Conservation (phyloP, 768 basidiomycete genomes). For the Termitomyces sp. region DNA sequence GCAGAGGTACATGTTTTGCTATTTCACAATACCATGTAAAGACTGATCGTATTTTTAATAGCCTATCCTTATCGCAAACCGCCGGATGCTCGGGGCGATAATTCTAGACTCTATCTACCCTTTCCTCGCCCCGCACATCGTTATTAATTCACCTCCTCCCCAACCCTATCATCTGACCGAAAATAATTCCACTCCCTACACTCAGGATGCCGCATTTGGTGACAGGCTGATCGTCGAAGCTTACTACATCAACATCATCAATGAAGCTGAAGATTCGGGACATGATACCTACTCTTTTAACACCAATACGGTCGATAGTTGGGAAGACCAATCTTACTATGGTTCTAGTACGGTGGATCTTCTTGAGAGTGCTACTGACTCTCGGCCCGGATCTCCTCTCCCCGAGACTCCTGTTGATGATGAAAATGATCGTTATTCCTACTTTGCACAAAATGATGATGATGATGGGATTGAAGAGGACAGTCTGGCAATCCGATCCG, state of each 20-base stretch:
- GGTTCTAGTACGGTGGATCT: conserved; percentile 9
- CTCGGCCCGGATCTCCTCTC: conserved; percentile 15
- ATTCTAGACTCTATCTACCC: conserved; percentile 41
- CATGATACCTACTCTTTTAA: background rate
- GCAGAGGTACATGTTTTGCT: conserved; percentile 33
- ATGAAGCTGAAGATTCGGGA: conserved; percentile 10
- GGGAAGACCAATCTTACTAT: background rate
- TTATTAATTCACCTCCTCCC: conserved; percentile 33
- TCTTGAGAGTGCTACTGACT: conserved; percentile 10
- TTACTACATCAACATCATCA: conserved; percentile 20
- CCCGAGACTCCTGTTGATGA: conserved; percentile 22
- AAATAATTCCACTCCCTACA: conserved; percentile 28
- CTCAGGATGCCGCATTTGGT: conserved; percentile 31
- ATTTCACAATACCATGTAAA: background rate
- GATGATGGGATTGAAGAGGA: conserved; percentile 5
- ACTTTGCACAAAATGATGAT: conserved; percentile 5
- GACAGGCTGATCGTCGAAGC: conserved; percentile 26
- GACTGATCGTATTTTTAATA: background rate
- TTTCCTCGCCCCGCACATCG: conserved; percentile 38
- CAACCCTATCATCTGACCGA: conserved; percentile 33
- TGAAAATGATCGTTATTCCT: conserved; percentile 13
- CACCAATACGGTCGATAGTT: background rate
- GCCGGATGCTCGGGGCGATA: conserved; percentile 22
- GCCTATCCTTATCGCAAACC: conserved; percentile 24
- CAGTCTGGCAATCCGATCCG: background rate